These are phyloP conservation scores for Sarcomyxa edulis DNA, from an alignment of 768 basidiomycete species.

Conservation along the genomic window DNA sequence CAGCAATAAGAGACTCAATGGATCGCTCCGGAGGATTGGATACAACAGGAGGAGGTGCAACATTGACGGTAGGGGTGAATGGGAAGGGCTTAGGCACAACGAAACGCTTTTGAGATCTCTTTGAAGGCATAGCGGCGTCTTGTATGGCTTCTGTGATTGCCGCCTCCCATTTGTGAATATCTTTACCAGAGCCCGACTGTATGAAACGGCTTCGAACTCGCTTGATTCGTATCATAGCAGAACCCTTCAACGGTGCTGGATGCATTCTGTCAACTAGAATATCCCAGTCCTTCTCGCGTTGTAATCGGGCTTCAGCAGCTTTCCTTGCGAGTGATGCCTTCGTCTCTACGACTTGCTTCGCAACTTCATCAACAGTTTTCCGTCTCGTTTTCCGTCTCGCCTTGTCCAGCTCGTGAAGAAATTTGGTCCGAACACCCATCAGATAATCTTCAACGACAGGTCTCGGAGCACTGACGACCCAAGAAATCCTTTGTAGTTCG, in stretches of 20 bases:
- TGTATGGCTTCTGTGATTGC: conserved; percentile 52
- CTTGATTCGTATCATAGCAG: conserved; percentile 45
- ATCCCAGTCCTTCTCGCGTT: conserved; percentile 66
- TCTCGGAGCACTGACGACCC: conserved; percentile 52
- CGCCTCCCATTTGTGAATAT: conserved; percentile 55
- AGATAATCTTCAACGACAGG: conserved; percentile 43
- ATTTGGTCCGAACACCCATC: conserved; percentile 29
- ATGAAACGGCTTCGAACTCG: conserved; percentile 53
- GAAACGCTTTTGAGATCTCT: conserved; percentile 22
- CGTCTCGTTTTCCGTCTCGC: conserved; percentile 28
- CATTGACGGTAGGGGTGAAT: conserved; percentile 16
- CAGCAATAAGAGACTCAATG: conserved; percentile 42
- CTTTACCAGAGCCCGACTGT: conserved; percentile 46
- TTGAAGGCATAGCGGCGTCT: conserved; percentile 46
- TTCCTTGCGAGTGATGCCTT: conserved; percentile 55
- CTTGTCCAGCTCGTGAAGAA: conserved; percentile 38
- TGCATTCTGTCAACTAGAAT: conserved; percentile 48
- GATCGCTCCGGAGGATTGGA: conserved; percentile 46
- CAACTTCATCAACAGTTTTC: conserved; percentile 24
- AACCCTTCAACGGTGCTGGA: conserved; percentile 43
- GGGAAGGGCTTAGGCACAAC: not conserved
- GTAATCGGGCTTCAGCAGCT: conserved; percentile 53
- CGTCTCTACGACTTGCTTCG: conserved; percentile 34
- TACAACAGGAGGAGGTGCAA: conserved; percentile 31
- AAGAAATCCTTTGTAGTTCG: conserved; percentile 41